A percentile compares a stretch with the other conserved stretches of the same genome.
phyloP scores from a whole-genome alignment of 2,329 filamentous ascomycete genomes.

The Apiospora rasikravindrae region DNA sequence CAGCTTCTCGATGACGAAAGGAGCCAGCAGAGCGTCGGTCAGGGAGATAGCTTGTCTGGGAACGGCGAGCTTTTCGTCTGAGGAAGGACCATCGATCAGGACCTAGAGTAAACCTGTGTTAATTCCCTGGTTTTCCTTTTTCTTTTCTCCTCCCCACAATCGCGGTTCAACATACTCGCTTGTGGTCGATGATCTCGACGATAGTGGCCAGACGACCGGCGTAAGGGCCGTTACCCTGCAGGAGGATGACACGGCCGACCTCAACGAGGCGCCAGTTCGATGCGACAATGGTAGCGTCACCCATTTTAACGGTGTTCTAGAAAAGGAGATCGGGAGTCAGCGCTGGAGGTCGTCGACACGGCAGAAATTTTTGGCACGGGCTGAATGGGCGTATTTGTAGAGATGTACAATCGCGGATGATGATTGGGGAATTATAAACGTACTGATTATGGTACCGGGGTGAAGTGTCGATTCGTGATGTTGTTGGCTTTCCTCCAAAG shows the following conservation, averaged over 20 bases:
- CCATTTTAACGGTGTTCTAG: conserved; percentile 74
- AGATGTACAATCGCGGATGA: conserved; percentile 2
- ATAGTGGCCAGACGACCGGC: conserved; percentile 88
- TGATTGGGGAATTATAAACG: conserved; percentile 17
- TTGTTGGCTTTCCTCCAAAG: conserved; percentile 17
- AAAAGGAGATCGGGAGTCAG: conserved; percentile 28
- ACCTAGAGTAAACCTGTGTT: conserved; percentile 61
- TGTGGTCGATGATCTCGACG: conserved; percentile 99
- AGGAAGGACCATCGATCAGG: conserved; percentile 92
- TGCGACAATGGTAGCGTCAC: conserved; percentile 80
- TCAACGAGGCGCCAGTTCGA: conserved; percentile 95
- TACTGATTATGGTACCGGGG: conserved; percentile 19
- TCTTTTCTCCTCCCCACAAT: neutral
- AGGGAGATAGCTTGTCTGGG: conserved; percentile 87
- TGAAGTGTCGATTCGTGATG: conserved; percentile 14
- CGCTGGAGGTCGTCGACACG: neutral
- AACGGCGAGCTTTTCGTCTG: conserved; percentile 78
- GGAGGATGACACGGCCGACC: conserved; percentile 95
- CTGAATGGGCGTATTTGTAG: conserved; percentile 2
- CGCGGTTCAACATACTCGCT: conserved; percentile 80
- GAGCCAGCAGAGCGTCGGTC: conserved; percentile 84
- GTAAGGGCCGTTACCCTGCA: conserved; percentile 79
- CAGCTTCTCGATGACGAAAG: conserved; percentile 84
- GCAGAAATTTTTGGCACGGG: conserved; percentile 5
- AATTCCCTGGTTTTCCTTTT: conserved; percentile 18